Evolutionary conservation across 805 yeast species (phyloP), one percentile per base, ranked within the genome.

Genomic region (Saturnispora hagleri): DNA sequence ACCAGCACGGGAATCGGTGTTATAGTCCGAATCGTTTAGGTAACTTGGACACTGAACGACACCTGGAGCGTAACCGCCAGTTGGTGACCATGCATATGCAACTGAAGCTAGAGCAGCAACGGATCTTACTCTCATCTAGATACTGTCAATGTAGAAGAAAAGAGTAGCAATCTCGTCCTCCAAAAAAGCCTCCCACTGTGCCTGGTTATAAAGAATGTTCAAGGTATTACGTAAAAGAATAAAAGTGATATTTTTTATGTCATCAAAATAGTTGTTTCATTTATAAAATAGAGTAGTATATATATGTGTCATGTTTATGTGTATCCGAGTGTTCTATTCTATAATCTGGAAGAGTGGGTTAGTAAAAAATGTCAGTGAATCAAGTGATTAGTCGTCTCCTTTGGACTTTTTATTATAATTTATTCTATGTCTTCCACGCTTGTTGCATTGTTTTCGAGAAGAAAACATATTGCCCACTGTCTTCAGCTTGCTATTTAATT

Each of bases 21-120:
- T 47, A 46, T 51, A 54, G 8, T 50, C 52, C 5, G 36, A 13
- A 5, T 61, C 63, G 15, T 54, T 31, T 20, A 65, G 26, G 49
- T 63, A 65, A 1, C 64, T 43, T 0, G 85, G 86, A 65, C 88
- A 82, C 3, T 71, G 66, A 5, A 81, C 76, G 13, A 67, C 64
- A 0, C 79, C 83, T 1, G 89, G 89, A 1, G 83, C 84, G 56
- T 83, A 83, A 1, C 77, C 69, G 52, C 76, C 73, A 0, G 79
- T 73, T 2, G 83, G 83, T 3, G 81, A 75, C 82, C 80, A 79
- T 0, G 67, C 69, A 5, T 28, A 10, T 6, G 43, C 53, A 9
- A 41, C 18, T 2, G 53, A 2, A 10, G 44, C 28, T 9, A 49
- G 15, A 22, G 51, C 13, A 3, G 43, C 24, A 12, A 42, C 26